Evolutionary conservation across 192 early-diverging fungal species (phyloP), one percentile per base, ranked within the genome.

Genomic region (Glomus cerebriforme): DNA sequence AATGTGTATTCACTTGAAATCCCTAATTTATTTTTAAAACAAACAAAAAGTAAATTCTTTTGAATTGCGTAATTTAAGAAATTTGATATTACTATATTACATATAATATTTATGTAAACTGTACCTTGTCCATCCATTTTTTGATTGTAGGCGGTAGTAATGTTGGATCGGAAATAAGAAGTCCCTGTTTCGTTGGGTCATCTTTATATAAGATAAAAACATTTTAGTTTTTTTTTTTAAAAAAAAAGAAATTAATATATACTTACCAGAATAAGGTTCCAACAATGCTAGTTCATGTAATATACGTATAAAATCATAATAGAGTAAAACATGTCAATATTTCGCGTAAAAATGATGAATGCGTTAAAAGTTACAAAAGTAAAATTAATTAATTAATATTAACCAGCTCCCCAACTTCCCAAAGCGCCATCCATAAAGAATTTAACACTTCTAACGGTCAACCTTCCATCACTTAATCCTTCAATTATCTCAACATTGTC

Each of bases 361-460:
- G 10, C 8, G 8, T 65, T 15, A 2, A 13, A 65, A 31, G 13
- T 3, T 22, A 3, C 5, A 10, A 19, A 37, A 39, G 39, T 9
- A 27, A 71, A 27, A 13, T 22, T 22, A 43, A 47, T 27, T 71
- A 65, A 79, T 47, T 75, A 15, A 54, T 19, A 49, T 77, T 83
- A 72, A 31, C 84, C 81, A 10, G 89, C 89, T 35, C 89, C 89
- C 89, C 89, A 90, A 47, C 82, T 82, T 22, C 89, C 89, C 19
- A 91, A 72, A 6, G 89, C 90, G 2, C 90, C 90, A 79, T 91
- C 90, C 73, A 88, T 67, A 73, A 91, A 80, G 19, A 91, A 70
- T 73, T 91, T 91, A 47, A 91, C 89, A 17, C 81, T 78, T 29
- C 80, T 45, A 3, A 91, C 82, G 10, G 37, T 59, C 19, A 86